A percentile compares a stretch with the other conserved stretches of the same genome.
phyloP scores from a whole-genome alignment of 2,329 filamentous ascomycete genomes.

The Trichophyton mentagrophytes region DNA sequence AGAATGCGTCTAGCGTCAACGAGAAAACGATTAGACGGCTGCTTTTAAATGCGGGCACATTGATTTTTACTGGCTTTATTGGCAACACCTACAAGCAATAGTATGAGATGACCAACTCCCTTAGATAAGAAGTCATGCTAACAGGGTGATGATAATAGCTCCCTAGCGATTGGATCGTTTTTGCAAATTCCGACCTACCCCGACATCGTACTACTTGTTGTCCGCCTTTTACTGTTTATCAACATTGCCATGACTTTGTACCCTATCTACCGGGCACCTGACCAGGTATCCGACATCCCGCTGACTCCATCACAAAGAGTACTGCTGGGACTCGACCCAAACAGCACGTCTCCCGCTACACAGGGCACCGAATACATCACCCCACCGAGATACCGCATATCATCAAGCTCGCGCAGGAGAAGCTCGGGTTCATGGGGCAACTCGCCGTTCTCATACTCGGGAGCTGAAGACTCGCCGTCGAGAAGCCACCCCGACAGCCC shows the following conservation, averaged over 20 bases:
- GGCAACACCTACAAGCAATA: conserved; percentile 27
- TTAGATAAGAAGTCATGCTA: not conserved
- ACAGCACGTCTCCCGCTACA: conserved; percentile 48
- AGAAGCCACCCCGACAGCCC: conserved; percentile 30
- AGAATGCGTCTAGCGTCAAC: conserved; percentile 65
- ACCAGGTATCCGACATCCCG: conserved; percentile 77
- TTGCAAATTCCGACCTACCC: conserved; percentile 28
- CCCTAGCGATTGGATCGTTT: conserved; percentile 25
- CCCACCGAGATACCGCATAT: conserved; percentile 73
- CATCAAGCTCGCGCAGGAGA: conserved; percentile 43
- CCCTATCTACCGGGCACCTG: conserved; percentile 58
- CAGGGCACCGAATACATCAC: conserved; percentile 66
- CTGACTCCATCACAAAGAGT: conserved; percentile 79
- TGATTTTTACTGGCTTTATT: conserved; percentile 39
- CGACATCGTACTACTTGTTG: conserved; percentile 38
- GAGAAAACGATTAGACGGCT: conserved; percentile 62
- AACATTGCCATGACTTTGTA: conserved; percentile 60
- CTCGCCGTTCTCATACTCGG: conserved; percentile 30
- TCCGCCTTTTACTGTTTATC: conserved; percentile 51
- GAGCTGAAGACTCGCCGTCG: conserved; percentile 25
- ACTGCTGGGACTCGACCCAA: conserved; percentile 67
- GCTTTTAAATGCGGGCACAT: conserved; percentile 50
- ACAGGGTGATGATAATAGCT: conserved; percentile 20
- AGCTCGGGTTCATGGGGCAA: conserved; percentile 28
- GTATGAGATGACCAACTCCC: conserved; percentile 15